Conservation (phyloP, 2,329 filamentous ascomycete genomes). For the Aspergillus sergii region DNA sequence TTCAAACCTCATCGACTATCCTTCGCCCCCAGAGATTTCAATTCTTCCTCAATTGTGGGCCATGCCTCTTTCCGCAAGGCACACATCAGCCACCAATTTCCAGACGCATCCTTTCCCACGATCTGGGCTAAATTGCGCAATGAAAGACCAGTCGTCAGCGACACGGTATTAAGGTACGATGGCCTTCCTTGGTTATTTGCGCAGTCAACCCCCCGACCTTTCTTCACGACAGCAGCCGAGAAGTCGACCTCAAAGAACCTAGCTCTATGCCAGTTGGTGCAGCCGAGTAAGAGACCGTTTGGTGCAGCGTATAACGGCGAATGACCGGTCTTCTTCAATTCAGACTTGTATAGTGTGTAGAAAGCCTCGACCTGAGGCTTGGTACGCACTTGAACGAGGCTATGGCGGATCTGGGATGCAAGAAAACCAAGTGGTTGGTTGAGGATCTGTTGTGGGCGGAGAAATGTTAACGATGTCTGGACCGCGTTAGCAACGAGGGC, state of each 20-base stretch:
- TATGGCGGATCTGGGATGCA: constrained; percentile 14
- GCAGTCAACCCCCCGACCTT: neutral
- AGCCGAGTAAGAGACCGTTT: constrained; percentile 34
- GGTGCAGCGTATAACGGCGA: constrained; percentile 37
- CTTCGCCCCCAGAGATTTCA: neutral
- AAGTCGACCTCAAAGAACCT: constrained; percentile 45
- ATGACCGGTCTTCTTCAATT: constrained; percentile 14
- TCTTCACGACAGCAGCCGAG: constrained; percentile 23
- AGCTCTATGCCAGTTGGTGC: constrained; percentile 46
- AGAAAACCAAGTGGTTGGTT: constrained; percentile 12
- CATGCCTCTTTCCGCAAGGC: constrained; percentile 24
- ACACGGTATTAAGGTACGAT: neutral
- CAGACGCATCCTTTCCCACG: constrained; percentile 34
- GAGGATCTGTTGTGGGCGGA: constrained; percentile 9
- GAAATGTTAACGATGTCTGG: neutral
- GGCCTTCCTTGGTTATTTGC: constrained; percentile 11
- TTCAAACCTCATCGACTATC: too few species aligned
- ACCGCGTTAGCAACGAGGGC: constrained; percentile 27
- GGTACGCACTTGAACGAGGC: constrained; percentile 15
- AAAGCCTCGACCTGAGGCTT: constrained; percentile 13
- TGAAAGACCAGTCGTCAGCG: neutral
- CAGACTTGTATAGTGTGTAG: neutral
- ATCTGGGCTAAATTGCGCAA: constrained; percentile 24
- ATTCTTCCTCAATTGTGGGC: constrained; percentile 21
- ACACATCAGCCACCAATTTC: constrained; percentile 35